These are phyloP conservation scores for Pseudodiploospora longispora DNA, from an alignment of 2,329 filamentous ascomycete species.

Conservation along the genomic window DNA sequence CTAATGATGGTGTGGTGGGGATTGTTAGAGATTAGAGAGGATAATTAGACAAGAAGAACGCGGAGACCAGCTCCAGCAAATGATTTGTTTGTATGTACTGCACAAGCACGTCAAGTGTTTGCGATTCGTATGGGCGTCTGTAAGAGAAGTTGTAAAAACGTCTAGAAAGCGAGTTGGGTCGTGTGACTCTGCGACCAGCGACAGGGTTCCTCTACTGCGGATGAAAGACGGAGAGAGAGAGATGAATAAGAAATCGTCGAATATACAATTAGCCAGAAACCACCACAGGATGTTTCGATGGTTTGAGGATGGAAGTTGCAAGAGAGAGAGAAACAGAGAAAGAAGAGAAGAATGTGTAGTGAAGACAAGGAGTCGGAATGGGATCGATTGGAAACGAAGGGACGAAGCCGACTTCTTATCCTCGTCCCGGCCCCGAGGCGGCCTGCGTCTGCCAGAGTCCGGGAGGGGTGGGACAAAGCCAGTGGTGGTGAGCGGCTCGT, in stretches of 20 bases:
- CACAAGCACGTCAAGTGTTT: not conserved
- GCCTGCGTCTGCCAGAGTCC: not conserved
- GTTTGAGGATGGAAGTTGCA: not conserved
- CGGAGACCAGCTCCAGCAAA: slow-evolving; percentile 14
- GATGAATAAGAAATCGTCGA: no score
- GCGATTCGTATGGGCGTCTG: no score
- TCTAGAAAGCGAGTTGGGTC: no score
- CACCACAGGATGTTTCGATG: no score
- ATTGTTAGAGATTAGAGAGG: not conserved
- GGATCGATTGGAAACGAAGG: slow-evolving; percentile 17
- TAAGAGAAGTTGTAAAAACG: no score
- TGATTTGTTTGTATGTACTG: not conserved
- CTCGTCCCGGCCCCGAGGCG: slow-evolving; percentile 6
- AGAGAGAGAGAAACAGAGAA: slow-evolving; percentile 5
- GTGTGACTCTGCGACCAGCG: no score
- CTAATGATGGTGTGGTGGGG: slow-evolving; percentile 7
- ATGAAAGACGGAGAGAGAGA: no score
- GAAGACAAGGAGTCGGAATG: slow-evolving; percentile 6
- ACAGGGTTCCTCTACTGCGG: no score
- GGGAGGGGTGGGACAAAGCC: not conserved
- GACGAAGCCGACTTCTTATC: slow-evolving; percentile 22
- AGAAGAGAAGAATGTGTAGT: slow-evolving; percentile 5
- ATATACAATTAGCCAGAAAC: no score
- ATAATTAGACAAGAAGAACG: slow-evolving; percentile 1
- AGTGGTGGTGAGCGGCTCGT: slow-evolving; percentile 6